Evolutionary conservation across 768 basidiomycete genomes (phyloP).

Genomic region (Lactifluus hygrophoroides): DNA sequence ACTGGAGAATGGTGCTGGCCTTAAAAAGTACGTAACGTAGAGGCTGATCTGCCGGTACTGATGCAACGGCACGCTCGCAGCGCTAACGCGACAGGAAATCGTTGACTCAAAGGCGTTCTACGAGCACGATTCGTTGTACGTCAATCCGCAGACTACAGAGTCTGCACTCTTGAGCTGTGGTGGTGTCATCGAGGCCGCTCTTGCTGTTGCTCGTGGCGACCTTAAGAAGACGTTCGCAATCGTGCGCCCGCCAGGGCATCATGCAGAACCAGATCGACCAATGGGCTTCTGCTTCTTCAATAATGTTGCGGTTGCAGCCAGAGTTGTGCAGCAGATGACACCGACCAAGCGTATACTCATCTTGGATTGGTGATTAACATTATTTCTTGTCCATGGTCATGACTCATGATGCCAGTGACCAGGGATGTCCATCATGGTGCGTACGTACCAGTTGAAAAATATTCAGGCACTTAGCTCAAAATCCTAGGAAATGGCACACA

Average conservation of each 20-base stretch:
- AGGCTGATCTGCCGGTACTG: conserved; percentile 15
- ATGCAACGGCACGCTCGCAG: conserved; percentile 31
- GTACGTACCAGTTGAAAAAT: conserved; percentile 11
- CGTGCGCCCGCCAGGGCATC: conserved; percentile 95
- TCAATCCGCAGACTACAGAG: conserved; percentile 74
- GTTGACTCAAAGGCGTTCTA: conserved; percentile 74
- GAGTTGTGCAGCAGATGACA: conserved; percentile 66
- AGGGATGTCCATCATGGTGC: conserved; percentile 96
- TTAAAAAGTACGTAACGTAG: conserved; percentile 5
- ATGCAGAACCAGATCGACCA: conserved; percentile 94
- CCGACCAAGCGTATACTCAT: conserved; percentile 77
- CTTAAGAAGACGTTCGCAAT: conserved; percentile 89
- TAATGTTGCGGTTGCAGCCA: conserved; percentile 89
- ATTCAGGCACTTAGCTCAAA: background rate
- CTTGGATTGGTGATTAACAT: conserved; percentile 74
- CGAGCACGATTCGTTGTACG: conserved; percentile 87
- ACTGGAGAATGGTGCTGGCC: conserved; percentile 84
- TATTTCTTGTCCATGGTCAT: background rate
- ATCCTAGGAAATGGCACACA: conserved; percentile 92
- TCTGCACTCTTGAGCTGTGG: conserved; percentile 88
- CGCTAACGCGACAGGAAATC: conserved; percentile 67
- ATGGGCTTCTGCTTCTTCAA: conserved; percentile 99
- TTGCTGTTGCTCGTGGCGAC: conserved; percentile 74
- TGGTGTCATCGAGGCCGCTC: conserved; percentile 84
- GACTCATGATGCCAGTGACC: conserved; percentile 2